phyloP scores from a whole-genome alignment of 2,329 filamentous ascomycete species.

The Sporothrix sp. region DNA sequence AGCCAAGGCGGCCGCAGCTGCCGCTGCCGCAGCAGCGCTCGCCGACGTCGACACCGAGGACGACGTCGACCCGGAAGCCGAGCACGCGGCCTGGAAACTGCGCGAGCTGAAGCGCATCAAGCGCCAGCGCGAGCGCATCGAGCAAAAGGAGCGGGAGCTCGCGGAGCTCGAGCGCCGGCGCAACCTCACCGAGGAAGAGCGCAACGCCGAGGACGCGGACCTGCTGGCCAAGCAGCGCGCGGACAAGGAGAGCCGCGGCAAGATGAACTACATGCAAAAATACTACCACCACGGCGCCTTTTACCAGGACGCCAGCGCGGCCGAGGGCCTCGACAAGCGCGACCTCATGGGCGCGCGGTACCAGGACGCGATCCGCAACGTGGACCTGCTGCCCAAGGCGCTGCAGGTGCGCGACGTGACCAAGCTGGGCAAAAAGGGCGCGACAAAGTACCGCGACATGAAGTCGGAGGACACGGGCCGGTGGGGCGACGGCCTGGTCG shows the following conservation, averaged over 20 bases:
- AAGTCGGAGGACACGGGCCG: conserved; percentile 81
- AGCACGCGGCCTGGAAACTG: conserved; percentile 87
- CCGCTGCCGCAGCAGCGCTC: conserved; percentile 31
- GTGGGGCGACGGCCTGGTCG: conserved; percentile 55
- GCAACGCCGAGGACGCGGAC: conserved; percentile 72
- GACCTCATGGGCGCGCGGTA: conserved; percentile 81
- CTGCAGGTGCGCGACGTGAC: conserved; percentile 92
- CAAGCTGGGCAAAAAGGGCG: conserved; percentile 83
- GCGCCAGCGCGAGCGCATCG: conserved; percentile 75
- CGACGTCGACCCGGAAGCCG: conserved; percentile 73
- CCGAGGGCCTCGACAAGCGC: conserved; percentile 64
- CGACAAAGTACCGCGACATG: conserved; percentile 82
- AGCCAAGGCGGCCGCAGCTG: conserved; percentile 58
- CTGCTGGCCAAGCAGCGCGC: conserved; percentile 69
- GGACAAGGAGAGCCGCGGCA: conserved; percentile 66
- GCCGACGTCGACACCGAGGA: conserved; percentile 84
- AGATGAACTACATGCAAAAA: conserved; percentile 86
- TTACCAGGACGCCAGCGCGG: conserved; percentile 72
- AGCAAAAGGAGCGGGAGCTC: conserved; percentile 70
- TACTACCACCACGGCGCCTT: conserved; percentile 97
- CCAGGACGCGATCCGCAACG: conserved; percentile 72
- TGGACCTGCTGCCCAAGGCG: conserved; percentile 77
- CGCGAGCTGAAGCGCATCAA: conserved; percentile 84
- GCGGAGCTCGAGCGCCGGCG: conserved; percentile 83
- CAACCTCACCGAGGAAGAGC: conserved; percentile 78